Conservation (phyloP, 768 basidiomycete species). For the Tephrocybe sp. region DNA sequence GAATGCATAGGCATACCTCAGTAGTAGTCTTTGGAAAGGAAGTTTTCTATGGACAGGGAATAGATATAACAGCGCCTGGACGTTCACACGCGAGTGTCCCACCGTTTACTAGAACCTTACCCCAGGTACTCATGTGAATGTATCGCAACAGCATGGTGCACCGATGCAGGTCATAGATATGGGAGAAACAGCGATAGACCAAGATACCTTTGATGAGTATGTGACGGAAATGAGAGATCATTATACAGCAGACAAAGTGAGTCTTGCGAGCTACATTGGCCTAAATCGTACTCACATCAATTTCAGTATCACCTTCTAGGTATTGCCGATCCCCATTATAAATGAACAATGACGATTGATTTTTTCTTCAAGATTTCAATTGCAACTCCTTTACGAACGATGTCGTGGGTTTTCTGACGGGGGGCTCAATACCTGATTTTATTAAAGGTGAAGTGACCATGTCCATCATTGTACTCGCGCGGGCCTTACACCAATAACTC, state of each 20-base stretch:
- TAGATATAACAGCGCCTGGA: slow-evolving; percentile 68
- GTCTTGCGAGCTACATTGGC: slow-evolving; percentile 14
- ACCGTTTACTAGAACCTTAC: neutral
- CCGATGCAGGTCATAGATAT: slow-evolving; percentile 71
- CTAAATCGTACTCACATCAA: neutral
- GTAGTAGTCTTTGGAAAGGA: slow-evolving; percentile 86
- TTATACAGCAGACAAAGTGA: slow-evolving; percentile 88
- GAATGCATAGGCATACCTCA: slow-evolving; percentile 78
- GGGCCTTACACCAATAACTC: neutral
- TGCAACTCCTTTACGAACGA: slow-evolving; percentile 96
- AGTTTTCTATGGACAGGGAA: slow-evolving; percentile 89
- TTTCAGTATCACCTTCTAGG: slow-evolving; percentile 82
- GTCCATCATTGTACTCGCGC: neutral
- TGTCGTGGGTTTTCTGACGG: slow-evolving; percentile 82
- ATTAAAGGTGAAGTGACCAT: slow-evolving; percentile 58
- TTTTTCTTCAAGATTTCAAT: slow-evolving; percentile 66
- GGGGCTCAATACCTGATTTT: slow-evolving; percentile 73
- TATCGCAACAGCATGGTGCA: slow-evolving; percentile 57
- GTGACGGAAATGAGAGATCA: slow-evolving; percentile 67
- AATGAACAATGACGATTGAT: neutral
- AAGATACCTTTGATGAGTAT: slow-evolving; percentile 86
- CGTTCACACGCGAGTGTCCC: slow-evolving; percentile 72
- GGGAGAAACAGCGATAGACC: slow-evolving; percentile 78
- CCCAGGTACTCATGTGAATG: neutral
- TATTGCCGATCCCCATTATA: slow-evolving; percentile 18